Conservation (phyloP, 2,329 filamentous ascomycete genomes). For the Teratosphaeria nubilosa region DNA sequence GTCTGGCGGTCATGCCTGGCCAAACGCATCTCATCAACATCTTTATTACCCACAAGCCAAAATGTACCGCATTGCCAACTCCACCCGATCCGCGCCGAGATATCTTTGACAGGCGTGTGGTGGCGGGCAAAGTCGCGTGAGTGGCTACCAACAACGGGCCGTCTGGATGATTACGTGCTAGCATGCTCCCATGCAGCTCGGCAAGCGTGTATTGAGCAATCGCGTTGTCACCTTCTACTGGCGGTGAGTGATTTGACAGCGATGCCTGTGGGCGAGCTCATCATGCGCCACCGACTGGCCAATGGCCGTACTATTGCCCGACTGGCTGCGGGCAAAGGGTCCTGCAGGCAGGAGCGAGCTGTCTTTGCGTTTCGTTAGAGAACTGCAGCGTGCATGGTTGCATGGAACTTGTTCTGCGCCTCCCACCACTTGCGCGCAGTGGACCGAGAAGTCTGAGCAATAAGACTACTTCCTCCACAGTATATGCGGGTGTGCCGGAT, state of each 20-base stretch:
- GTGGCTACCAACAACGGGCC: constrained; percentile 1
- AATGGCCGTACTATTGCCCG: neutral
- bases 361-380: neutral
- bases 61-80: neutral
- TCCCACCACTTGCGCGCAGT: neutral
- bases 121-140: neutral
- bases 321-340: neutral
- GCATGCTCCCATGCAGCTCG: neutral
- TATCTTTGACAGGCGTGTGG: constrained; percentile 1
- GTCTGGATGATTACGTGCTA: neutral
- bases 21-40: neutral
- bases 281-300: neutral
- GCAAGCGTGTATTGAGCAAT: constrained; percentile 2
- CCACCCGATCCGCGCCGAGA: constrained; percentile 3
- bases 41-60: neutral
- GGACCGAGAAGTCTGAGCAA: neutral
- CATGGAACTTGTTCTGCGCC: neutral
- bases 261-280: neutral
- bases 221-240: neutral
- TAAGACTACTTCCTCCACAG: neutral
- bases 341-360: neutral
- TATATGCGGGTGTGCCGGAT: neutral
- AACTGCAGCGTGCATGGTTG: constrained; percentile 7
- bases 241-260: constrained; percentile 6
- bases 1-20: constrained; percentile 3